Evolutionary conservation across 78 protist species (phyloP).

Genomic region (Guillardia theta): DNA sequence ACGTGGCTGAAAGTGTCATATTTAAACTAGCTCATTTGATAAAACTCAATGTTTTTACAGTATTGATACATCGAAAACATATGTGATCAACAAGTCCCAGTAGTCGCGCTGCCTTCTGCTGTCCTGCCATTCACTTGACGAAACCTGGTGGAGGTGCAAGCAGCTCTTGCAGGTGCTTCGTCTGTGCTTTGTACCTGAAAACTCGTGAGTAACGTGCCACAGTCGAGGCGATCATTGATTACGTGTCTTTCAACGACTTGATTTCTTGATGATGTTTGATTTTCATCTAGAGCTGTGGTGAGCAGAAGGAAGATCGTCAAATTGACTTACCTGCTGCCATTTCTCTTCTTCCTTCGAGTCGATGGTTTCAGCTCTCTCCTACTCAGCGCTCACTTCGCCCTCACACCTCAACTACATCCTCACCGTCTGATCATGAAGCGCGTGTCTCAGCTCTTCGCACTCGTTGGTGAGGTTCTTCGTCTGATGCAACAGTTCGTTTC

Average conservation of each 20-base stretch:
- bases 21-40: no score
- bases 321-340: background rate
- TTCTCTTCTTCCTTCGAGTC: background rate
- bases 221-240: background rate
- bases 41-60: no score
- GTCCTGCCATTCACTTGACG: no score
- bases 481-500: slow-evolving; percentile 12
- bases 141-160: slow-evolving; percentile 3
- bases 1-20: no score
- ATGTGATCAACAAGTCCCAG: no score
- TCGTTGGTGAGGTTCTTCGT: background rate
- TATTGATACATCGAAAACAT: no score
- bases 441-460: background rate
- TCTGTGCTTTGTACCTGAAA: background rate
- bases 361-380: background rate
- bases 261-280: background rate
- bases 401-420: background rate
- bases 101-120: no score
- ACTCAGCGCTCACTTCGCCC: background rate
- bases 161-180: background rate
- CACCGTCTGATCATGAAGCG: background rate
- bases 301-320: background rate
- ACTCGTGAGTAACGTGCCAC: background rate
- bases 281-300: background rate
- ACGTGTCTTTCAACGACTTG: background rate